Base-by-base conservation (phyloP, 139 green algal species). In the Pleodorina starrii region DNA sequence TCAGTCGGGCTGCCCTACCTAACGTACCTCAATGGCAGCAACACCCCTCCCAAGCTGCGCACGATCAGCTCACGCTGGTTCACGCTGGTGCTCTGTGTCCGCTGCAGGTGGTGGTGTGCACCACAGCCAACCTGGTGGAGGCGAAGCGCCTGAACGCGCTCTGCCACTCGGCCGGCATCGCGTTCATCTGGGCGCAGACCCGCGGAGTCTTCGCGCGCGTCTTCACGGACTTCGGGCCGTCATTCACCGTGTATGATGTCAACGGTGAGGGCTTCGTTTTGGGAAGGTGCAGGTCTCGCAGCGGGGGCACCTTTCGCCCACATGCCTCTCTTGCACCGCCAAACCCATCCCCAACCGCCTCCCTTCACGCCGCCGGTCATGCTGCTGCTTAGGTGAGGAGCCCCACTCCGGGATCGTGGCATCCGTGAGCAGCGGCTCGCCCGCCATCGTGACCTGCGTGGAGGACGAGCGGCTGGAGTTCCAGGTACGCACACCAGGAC, bases 381-480 rank as follows among this genome's bases (percentile, higher is more conserved):
- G n/a, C n/a, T n/a, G n/a, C n/a, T n/a, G 14, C 59, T 32, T 92
- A 98, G 96, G 96, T 23, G 97, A 99, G 91, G 94, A 99, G 82
- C 96, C 98, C 29, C 95, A 97, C 90, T 95, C 92, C 25, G 98
- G 97, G 59, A 99, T 99, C 87, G 89, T 99, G 29, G 97, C 98
- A 0, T 96, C 94, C 82, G 95, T 99, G 57, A 96, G 85, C n/a
- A 90, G 73, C 74, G 90, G 92, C 54, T 91, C 88, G 63, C 91
- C 96, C 5, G 95, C 97, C 2, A 90, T 99, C 23, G 96, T 99
- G 4, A 98, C 97, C 0, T 98, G 97, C 82, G 96, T 99, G 40
- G 98, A 99, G 51, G 98, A 99, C 85, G 98, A 99, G 92, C 93
- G 98, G 32, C 94, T 99, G 60, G 93, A 99, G 93, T 99, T 99